Percentiles rank a stretch among this genome's conserved stretches.
These are phyloP conservation scores for Coemansia sp. DNA, from an alignment of 192 early-diverging fungal genomes.

Conservation along the genomic window DNA sequence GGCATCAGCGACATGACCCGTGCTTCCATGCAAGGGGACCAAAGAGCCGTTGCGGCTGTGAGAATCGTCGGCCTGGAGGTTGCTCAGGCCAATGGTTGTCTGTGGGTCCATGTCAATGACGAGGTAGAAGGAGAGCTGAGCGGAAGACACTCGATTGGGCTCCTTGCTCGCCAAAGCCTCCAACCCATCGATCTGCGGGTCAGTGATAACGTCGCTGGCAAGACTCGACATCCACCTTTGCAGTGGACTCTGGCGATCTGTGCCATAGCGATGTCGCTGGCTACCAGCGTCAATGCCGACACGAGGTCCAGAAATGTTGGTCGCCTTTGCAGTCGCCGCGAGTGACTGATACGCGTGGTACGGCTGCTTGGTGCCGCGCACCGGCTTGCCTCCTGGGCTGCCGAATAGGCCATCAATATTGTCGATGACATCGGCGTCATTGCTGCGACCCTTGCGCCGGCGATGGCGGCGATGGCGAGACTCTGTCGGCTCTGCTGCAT, in stretches of 20 bases:
- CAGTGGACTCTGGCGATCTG: slow-evolving; percentile 16
- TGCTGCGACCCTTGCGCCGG: slow-evolving; percentile 14
- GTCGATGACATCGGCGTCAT: slow-evolving; percentile 25
- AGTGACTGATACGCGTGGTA: slow-evolving; percentile 5
- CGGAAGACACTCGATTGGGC: not conserved
- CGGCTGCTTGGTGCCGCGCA: not conserved
- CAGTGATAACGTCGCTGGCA: slow-evolving; percentile 20
- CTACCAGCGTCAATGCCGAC: not conserved
- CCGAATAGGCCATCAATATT: slow-evolving; percentile 32
- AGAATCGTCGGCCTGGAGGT: slow-evolving; percentile 23
- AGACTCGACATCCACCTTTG: slow-evolving; percentile 50
- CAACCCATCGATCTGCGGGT: slow-evolving; percentile 33
- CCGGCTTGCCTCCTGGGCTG: slow-evolving; percentile 9
- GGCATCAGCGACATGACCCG: not conserved
- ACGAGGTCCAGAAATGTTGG: slow-evolving; percentile 8
- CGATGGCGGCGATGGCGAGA: slow-evolving; percentile 22
- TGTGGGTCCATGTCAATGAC: slow-evolving; percentile 55
- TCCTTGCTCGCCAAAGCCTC: not conserved
- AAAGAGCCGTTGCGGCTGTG: slow-evolving; percentile 51
- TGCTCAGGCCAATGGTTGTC: slow-evolving; percentile 37
- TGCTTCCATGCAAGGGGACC: slow-evolving; percentile 18
- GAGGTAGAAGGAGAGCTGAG: slow-evolving; percentile 45
- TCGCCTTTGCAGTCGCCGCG: slow-evolving; percentile 1
- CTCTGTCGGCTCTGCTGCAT: not conserved
- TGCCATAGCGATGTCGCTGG: not conserved